A percentile compares a stretch with the other conserved stretches of the same genome.
phyloP scores from a whole-genome alignment of 1,284 basidiomycete genomes.

The Chalciporus sp. region DNA sequence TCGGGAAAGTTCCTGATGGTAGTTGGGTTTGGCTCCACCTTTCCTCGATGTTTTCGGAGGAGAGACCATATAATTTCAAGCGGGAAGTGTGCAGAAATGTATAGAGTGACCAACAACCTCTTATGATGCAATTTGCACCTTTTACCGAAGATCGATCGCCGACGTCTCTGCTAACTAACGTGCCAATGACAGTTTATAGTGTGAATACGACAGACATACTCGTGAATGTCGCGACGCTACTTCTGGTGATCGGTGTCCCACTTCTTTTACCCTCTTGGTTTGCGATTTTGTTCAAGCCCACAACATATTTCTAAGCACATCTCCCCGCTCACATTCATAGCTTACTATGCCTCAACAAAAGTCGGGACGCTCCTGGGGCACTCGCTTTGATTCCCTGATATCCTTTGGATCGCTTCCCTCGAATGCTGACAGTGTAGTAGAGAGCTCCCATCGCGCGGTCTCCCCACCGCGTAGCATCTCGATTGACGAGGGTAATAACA shows the following conservation, averaged over 20 bases:
- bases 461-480: constrained; percentile 19
- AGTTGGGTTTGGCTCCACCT: constrained; percentile 17
- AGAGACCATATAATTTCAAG: constrained; percentile 21
- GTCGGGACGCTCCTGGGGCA: constrained; percentile 60
- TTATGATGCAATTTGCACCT: constrained; percentile 16
- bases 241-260: constrained; percentile 13
- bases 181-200: constrained; percentile 16
- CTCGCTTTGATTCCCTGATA: constrained; percentile 62
- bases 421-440: constrained; percentile 18
- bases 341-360: constrained; percentile 45
- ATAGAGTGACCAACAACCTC: constrained; percentile 25
- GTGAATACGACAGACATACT: constrained; percentile 24
- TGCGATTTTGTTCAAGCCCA: constrained; percentile 5
- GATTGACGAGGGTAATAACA: constrained; percentile 34
- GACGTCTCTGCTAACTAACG: constrained; percentile 10
- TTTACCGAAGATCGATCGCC: constrained; percentile 31
- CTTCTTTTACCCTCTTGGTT: constrained; percentile 2
- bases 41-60: constrained; percentile 29
- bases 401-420: constrained; percentile 32
- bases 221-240: constrained; percentile 24
- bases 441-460: constrained; percentile 16
- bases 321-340: constrained; percentile 15
- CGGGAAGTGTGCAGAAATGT: constrained; percentile 32
- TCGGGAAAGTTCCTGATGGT: constrained; percentile 12
- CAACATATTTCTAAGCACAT: constrained; percentile 20